Base-by-base conservation (phyloP, 2,329 filamentous ascomycete species). In the Colletotrichum kahawae region DNA sequence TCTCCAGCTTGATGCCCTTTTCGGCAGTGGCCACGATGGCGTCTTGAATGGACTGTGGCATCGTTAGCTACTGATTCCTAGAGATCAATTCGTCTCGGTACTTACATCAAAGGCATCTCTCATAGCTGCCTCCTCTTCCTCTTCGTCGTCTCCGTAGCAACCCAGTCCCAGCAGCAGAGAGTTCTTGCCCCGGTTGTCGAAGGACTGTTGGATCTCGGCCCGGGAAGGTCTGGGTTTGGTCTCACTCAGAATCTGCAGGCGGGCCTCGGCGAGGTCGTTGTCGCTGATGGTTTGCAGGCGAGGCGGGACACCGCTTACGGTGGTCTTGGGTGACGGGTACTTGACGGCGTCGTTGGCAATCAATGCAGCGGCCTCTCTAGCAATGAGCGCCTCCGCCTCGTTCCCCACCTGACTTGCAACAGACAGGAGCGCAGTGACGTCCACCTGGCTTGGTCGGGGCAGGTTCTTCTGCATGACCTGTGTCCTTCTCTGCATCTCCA, bases 381-480 rank as follows among this genome's bases (percentile, higher is more conserved):
- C 93, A 71, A 98, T 93, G 60, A 94, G 86, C 14, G 89, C 88
- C 79, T 93, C 88, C n/a, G 93, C 89, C 0, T 92, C 90, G 79
- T 96, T 92, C 3, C 88, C 81, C 6, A 93, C 85, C 14, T 88
- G 84, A 4, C 90, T 88, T 0, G 93, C 94, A 36, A 88, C 88
- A 2, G 73, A 57, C 36, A 95, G 82, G 78, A 98, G 85, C 1
- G 88, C 88, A 66, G 92, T 87, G 27, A 97, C 84, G 82, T 98
- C 93, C 16, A 98, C 88, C 3, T 89, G 85, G 2, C 89, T 88
- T 2, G 97, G 95, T 59, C 96, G 91, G 9, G 97, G 97, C 14
- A 99, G 87, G 5, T 91, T 91, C 78, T 90, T 92, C 84, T 98
- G 96, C 84, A 98, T 92, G n/a, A 98, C 96, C 81, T 98, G 95